A percentile compares a stretch with the other conserved stretches of the same genome.
Conservation (phyloP, 2,329 filamentous ascomycete genomes). For the Aaosphaeria arxii region DNA sequence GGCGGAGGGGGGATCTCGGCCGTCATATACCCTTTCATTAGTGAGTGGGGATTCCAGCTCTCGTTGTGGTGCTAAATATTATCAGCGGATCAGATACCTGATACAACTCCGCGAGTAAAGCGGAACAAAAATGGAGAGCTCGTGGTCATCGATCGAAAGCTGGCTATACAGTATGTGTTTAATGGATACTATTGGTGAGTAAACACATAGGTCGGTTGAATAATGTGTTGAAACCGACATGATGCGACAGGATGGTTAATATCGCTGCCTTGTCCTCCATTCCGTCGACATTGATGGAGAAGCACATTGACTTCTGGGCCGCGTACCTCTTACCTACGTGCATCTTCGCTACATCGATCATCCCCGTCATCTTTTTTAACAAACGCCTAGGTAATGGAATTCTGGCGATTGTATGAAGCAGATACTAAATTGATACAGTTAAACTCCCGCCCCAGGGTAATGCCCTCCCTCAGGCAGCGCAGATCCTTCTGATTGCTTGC, state of each 20-base stretch:
- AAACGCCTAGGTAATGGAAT: no score
- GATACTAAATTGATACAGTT: no score
- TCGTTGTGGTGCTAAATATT: no score
- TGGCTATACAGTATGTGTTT: constrained; percentile 3
- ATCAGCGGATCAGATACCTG: constrained; percentile 5
- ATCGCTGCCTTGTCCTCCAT: constrained; percentile 2
- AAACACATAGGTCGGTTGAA: no score
- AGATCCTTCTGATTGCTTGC: constrained; percentile 5
- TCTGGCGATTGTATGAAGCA: no score
- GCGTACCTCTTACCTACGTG: constrained; percentile 60
- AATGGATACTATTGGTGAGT: constrained; percentile 5
- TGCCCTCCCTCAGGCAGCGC: constrained; percentile 7
- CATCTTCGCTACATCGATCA: constrained; percentile 15
- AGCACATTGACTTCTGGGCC: constrained; percentile 57
- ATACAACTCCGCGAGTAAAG: constrained; percentile 4
- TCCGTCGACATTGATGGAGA: constrained; percentile 3
- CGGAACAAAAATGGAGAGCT: constrained; percentile 6
- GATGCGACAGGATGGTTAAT: no score
- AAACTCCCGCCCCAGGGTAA: constrained; percentile 9
- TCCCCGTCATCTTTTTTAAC: constrained; percentile 24
- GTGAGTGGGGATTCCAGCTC: no score
- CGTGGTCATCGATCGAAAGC: neutral
- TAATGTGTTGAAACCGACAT: no score
- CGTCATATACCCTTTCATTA: constrained; percentile 25
- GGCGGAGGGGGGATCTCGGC: constrained; percentile 29